phyloP scores from a whole-genome alignment of 768 basidiomycete genomes.

The Rhodocollybia butyracea region DNA sequence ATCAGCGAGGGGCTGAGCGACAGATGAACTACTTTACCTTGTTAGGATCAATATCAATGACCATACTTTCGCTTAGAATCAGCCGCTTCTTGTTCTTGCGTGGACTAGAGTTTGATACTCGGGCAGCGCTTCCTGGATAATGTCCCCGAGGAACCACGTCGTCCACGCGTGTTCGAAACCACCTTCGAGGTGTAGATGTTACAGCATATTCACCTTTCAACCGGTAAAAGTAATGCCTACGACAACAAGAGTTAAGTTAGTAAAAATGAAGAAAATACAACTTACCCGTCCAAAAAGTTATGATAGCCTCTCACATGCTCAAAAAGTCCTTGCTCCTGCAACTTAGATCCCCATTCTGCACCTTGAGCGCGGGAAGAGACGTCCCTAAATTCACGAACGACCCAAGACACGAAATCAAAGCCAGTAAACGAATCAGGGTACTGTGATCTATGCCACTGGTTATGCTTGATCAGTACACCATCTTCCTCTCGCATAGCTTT shows the following conservation, averaged over 20 bases:
- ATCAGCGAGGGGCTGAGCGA: neutral
- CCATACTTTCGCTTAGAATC: slow-evolving; percentile 84
- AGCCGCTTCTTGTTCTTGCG: slow-evolving; percentile 55
- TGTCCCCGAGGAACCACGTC: slow-evolving; percentile 32
- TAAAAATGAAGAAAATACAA: neutral
- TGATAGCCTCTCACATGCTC: slow-evolving; percentile 79
- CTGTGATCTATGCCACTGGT: slow-evolving; percentile 74
- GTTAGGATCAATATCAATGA: slow-evolving; percentile 80
- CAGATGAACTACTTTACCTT: slow-evolving; percentile 43
- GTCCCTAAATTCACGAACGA: slow-evolving; percentile 88
- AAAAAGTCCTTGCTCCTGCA: slow-evolving; percentile 82
- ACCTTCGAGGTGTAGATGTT: slow-evolving; percentile 66
- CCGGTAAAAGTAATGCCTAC: slow-evolving; percentile 86
- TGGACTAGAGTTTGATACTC: slow-evolving; percentile 33
- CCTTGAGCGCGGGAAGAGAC: slow-evolving; percentile 81
- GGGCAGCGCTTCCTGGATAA: slow-evolving; percentile 33
- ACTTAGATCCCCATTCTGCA: slow-evolving; percentile 69
- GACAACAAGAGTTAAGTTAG: neutral
- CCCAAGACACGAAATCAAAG: slow-evolving; percentile 87
- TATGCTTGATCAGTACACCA: slow-evolving; percentile 78
- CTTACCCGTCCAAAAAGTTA: slow-evolving; percentile 85
- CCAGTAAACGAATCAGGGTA: slow-evolving; percentile 88
- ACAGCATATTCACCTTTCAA: slow-evolving; percentile 73
- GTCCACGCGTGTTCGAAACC: slow-evolving; percentile 60
- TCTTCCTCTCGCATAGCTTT: slow-evolving; percentile 86